phyloP scores from a whole-genome alignment of 495 filamentous ascomycete species.

The Penicillium subrubescens region DNA sequence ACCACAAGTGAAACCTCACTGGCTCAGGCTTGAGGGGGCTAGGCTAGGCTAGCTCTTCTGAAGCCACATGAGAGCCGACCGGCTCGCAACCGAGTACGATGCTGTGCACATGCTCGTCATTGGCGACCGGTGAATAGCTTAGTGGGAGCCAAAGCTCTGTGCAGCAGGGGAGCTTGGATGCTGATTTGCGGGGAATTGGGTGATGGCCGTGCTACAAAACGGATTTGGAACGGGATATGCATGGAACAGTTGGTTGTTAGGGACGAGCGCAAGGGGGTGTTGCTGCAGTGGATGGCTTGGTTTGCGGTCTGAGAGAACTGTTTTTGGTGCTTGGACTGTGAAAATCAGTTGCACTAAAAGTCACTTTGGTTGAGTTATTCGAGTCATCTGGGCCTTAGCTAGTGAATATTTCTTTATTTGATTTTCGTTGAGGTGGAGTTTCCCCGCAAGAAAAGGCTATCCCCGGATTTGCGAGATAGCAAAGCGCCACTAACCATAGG shows the following conservation, averaged over 20 bases:
- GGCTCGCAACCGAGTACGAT: conserved; percentile 17
- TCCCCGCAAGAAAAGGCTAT: not conserved
- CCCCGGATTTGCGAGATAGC: not conserved
- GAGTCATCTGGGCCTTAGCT: not conserved
- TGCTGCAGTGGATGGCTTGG: not conserved
- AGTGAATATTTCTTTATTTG: not conserved
- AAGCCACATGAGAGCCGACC: conserved; percentile 24
- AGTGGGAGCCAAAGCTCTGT: conserved; percentile 1
- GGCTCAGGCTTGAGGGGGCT: not conserved
- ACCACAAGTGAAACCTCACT: not conserved
- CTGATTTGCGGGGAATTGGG: conserved; percentile 9
- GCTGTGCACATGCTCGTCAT: not conserved
- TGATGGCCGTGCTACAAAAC: not conserved
- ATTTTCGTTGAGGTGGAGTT: not conserved
- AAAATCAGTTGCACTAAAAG: not conserved
- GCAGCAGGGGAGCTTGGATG: not conserved
- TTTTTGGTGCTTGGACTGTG: not conserved
- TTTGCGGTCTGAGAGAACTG: not conserved
- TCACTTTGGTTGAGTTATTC: not conserved
- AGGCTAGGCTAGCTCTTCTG: not conserved
- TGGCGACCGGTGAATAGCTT: conserved; percentile 8
- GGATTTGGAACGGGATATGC: not conserved
- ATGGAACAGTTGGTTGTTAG: not conserved
- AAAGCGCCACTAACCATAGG: not conserved
- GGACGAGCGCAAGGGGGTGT: not conserved